Evolutionary conservation across 345 rosid species (phyloP).

Genomic region (Syzygium jambos): DNA sequence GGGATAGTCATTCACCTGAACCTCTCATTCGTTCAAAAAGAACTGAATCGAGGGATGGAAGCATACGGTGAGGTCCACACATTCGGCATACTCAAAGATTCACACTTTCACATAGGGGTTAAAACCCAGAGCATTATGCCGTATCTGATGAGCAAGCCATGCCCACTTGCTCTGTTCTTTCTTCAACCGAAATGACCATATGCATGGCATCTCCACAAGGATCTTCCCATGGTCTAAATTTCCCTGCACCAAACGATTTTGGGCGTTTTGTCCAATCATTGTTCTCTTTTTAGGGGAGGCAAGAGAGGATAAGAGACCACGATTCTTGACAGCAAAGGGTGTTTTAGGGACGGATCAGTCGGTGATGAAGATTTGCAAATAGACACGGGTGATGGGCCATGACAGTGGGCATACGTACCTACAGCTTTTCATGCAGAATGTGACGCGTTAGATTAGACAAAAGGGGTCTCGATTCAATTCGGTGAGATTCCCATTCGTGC

Average conservation of each 20-base stretch:
- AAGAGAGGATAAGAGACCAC: background rate
- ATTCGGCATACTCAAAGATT: too few relatives aligned
- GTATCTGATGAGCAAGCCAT: background rate
- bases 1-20: background rate
- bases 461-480: background rate
- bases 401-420: background rate
- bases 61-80: background rate
- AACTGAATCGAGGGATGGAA: background rate
- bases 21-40: background rate
- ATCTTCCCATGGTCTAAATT: background rate
- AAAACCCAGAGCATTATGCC: background rate
- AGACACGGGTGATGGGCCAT: background rate
- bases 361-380: background rate
- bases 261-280: background rate
- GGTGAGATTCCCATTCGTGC: background rate
- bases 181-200: background rate
- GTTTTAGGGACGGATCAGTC: background rate
- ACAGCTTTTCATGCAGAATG: background rate
- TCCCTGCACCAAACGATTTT: background rate
- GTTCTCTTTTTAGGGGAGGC: background rate
- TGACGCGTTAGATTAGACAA: background rate
- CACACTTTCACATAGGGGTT: background rate
- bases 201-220: background rate
- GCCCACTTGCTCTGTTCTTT: background rate
- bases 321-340: background rate